Conservation (phyloP, 495 filamentous ascomycete genomes). For the Neurospora sublineolata region DNA sequence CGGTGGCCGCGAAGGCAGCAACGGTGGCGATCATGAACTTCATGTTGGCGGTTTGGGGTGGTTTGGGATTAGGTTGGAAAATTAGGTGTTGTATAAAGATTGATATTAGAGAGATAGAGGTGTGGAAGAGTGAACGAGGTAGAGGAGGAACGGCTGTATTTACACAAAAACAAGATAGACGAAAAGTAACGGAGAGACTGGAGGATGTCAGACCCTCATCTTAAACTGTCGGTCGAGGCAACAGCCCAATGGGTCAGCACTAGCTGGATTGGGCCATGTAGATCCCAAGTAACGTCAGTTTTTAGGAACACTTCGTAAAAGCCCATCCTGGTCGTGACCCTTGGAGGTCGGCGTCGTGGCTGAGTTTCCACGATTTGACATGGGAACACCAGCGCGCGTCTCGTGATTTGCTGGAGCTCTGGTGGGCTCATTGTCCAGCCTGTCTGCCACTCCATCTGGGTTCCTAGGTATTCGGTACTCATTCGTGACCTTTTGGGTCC, state of each 20-base stretch:
- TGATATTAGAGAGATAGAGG: neutral
- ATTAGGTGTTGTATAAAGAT: neutral
- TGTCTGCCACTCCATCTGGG: neutral
- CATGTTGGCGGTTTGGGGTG: constrained; percentile 1
- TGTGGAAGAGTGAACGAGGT: neutral
- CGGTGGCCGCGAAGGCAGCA: constrained; percentile 7
- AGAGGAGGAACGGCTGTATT: neutral
- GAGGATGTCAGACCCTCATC: neutral
- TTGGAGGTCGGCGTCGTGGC: neutral
- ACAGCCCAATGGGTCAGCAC: neutral
- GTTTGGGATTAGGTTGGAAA: neutral
- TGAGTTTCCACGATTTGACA: neutral
- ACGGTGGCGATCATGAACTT: constrained; percentile 4
- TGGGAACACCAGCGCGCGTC: neutral
- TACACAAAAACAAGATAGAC: neutral
- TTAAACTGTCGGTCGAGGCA: neutral
- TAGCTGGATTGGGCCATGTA: neutral
- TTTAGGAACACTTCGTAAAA: neutral
- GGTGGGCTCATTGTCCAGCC: neutral
- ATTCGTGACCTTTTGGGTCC: neutral
- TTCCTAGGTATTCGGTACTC: neutral
- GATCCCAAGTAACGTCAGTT: neutral
- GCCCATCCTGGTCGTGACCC: neutral
- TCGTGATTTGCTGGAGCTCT: neutral
- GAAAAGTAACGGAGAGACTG: neutral